Conservation (phyloP, 257 asterid genomes). For the Pogostemon cablin region DNA sequence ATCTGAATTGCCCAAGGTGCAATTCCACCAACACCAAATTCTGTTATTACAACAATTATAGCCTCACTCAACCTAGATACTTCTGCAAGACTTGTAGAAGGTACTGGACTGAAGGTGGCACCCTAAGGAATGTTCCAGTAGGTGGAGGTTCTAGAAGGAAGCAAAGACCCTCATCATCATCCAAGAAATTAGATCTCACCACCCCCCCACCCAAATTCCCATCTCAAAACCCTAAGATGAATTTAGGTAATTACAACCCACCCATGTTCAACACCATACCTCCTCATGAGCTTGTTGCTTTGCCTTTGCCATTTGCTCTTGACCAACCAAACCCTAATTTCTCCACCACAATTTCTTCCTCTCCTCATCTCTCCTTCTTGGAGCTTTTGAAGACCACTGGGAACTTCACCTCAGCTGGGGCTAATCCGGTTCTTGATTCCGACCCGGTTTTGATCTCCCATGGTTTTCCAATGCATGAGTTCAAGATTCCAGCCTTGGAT, state of each 20-base stretch:
- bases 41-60: slow-evolving; percentile 82
- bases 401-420: slow-evolving; percentile 24
- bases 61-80: slow-evolving; percentile 77
- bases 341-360: background rate
- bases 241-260: slow-evolving; percentile 24
- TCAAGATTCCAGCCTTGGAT: slow-evolving; percentile 42
- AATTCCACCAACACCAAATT: slow-evolving; percentile 77
- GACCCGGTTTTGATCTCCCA: slow-evolving; percentile 28
- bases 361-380: slow-evolving; percentile 26
- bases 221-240: slow-evolving; percentile 54
- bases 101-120: slow-evolving; percentile 89
- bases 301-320: slow-evolving; percentile 32
- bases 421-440: background rate
- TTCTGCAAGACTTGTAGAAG: slow-evolving; percentile 83
- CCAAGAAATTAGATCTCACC: slow-evolving; percentile 43
- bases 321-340: slow-evolving; percentile 40
- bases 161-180: slow-evolving; percentile 39
- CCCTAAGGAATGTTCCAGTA: slow-evolving; percentile 77
- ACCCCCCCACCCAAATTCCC: slow-evolving; percentile 30
- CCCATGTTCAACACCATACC: slow-evolving; percentile 32
- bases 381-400: slow-evolving; percentile 37
- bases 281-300: slow-evolving; percentile 10
- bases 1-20: slow-evolving; percentile 77
- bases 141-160: slow-evolving; percentile 88
- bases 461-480: slow-evolving; percentile 41